Percentiles rank a stretch among this genome's conserved stretches.
Evolutionary conservation across 768 basidiomycete species (phyloP).

Genomic region (Lactarius indigo): DNA sequence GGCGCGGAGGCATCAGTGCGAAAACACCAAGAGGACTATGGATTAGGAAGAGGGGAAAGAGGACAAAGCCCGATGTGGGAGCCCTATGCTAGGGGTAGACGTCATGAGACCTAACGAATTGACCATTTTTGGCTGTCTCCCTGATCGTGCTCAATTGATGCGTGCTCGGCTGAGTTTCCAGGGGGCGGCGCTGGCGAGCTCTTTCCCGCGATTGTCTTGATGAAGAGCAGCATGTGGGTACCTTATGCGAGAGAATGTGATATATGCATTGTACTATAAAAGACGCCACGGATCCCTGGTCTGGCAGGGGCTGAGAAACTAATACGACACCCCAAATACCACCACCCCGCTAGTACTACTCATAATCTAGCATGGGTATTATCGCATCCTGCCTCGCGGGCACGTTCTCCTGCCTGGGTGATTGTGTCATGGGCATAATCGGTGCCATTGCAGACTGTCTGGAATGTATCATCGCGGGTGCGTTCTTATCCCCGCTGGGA

Average conservation of each 20-base stretch:
- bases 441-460: conserved; percentile 40
- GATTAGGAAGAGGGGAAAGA: not conserved
- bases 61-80: not conserved
- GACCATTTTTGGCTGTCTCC: not conserved
- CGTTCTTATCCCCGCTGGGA: not conserved
- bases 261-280: not conserved
- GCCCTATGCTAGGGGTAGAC: not conserved
- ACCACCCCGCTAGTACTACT: not conserved
- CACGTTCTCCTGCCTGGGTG: conserved; percentile 42
- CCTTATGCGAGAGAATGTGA: too few relatives aligned
- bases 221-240: not conserved
- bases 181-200: not conserved
- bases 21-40: not conserved
- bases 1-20: conserved; percentile 21
- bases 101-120: not conserved
- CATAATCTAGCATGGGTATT: conserved; percentile 6
- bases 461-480: conserved; percentile 47
- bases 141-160: not conserved
- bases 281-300: not conserved
- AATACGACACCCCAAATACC: not conserved
- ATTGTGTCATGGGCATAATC: conserved; percentile 39
- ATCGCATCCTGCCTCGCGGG: conserved; percentile 22
- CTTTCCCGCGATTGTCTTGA: not conserved
- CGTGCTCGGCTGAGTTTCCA: not conserved
- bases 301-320: too few relatives aligned